A percentile compares a stretch with the other conserved stretches of the same genome.
Evolutionary conservation across 441 rosid species (phyloP).

Genomic region (Syzygium syzygioides): DNA sequence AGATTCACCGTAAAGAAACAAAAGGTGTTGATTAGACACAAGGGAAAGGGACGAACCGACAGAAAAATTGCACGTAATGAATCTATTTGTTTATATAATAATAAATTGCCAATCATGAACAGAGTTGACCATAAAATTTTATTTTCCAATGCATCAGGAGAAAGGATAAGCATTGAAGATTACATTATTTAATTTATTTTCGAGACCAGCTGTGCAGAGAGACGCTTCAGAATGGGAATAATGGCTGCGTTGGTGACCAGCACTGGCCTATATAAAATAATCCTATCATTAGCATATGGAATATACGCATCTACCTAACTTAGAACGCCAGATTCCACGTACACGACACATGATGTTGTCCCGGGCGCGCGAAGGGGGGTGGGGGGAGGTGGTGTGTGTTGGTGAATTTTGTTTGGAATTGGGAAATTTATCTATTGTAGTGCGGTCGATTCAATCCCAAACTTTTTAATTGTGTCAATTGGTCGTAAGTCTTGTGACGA

Average conservation of each 20-base stretch:
- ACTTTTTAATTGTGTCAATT: not conserved
- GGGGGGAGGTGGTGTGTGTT: no score
- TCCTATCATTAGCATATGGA: not conserved
- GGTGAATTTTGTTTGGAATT: not conserved
- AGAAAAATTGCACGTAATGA: not conserved
- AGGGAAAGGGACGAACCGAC: not conserved
- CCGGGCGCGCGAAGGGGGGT: not conserved
- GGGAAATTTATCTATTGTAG: not conserved
- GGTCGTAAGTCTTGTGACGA: no score
- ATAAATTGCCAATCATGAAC: not conserved
- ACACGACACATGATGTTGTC: not conserved
- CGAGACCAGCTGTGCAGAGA: not conserved
- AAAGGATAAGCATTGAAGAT: not conserved
- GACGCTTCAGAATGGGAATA: not conserved
- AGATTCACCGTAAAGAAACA: not conserved
- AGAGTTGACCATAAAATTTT: not conserved
- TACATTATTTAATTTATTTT: not conserved
- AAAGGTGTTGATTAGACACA: not conserved
- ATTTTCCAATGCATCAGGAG: not conserved
- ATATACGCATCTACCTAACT: not conserved
- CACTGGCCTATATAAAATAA: not conserved
- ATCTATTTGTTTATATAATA: not conserved
- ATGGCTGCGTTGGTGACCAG: not conserved
- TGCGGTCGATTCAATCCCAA: fast-evolving
- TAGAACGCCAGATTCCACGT: not conserved